phyloP scores from a whole-genome alignment of 164 flowering plant species.

The Paratinospora sagittata region DNA sequence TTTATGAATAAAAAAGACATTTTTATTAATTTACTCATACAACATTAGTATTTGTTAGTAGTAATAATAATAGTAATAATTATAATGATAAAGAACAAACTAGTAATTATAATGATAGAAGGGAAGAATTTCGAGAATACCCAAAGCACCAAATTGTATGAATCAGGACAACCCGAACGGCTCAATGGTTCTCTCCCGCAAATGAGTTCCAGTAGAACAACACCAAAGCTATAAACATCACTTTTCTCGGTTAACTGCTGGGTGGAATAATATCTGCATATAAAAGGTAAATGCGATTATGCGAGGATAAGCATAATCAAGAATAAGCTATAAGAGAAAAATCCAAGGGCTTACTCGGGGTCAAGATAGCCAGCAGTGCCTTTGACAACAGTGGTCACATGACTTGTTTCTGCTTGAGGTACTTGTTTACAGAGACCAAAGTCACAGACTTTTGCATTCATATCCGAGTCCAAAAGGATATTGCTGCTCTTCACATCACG shows the following conservation, averaged over 20 bases:
- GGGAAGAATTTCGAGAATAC: slow-evolving; percentile 29
- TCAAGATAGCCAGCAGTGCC: slow-evolving; percentile 92
- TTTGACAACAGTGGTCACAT: slow-evolving; percentile 77
- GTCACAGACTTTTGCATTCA: slow-evolving; percentile 83
- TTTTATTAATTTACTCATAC: no score
- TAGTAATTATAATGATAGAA: neutral
- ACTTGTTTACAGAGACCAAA: slow-evolving; percentile 90
- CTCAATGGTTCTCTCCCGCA: slow-evolving; percentile 82
- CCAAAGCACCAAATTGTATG: slow-evolving; percentile 85
- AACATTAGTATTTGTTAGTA: no score
- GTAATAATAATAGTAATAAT: no score
- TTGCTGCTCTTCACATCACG: slow-evolving; percentile 84
- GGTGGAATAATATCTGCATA: slow-evolving; percentile 70
- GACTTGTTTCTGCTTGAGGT: slow-evolving; percentile 56
- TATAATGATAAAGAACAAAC: no score
- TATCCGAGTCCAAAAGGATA: slow-evolving; percentile 64
- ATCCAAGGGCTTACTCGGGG: slow-evolving; percentile 58
- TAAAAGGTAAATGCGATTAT: slow-evolving; percentile 12
- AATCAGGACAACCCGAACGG: slow-evolving; percentile 69
- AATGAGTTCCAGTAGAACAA: slow-evolving; percentile 83
- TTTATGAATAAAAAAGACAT: no score
- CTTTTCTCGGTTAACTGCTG: slow-evolving; percentile 88
- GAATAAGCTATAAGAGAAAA: neutral
- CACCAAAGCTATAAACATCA: slow-evolving; percentile 87
- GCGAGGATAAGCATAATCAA: neutral